Percentiles rank a stretch among this genome's conserved stretches.
Conservation (phyloP, 1,284 basidiomycete genomes). For the Fistulinella staudtii region DNA sequence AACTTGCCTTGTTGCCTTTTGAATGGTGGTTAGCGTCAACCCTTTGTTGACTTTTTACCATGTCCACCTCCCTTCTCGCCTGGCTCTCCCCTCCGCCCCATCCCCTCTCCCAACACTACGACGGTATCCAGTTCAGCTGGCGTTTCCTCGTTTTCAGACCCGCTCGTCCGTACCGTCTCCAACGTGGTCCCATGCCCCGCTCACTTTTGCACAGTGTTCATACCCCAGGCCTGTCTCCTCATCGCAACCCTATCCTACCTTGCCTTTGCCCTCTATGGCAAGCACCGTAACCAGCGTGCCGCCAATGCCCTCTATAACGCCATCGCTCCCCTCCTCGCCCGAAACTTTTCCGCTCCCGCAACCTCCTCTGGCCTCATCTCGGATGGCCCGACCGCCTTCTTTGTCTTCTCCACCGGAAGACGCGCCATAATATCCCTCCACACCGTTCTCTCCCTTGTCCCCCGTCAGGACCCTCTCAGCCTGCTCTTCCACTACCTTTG, state of each 20-base stretch:
- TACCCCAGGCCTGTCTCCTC: conserved; percentile 60
- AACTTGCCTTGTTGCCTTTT: conserved; percentile 11
- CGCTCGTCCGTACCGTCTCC: conserved; percentile 59
- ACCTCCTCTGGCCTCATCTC: conserved; percentile 46
- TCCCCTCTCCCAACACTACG: conserved; percentile 45
- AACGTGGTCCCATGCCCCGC: no score
- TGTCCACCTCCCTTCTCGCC: conserved; percentile 32
- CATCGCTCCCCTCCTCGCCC: conserved; percentile 51
- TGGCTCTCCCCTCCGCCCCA: conserved; percentile 48
- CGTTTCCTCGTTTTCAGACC: conserved; percentile 77
- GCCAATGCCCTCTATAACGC: conserved; percentile 60
- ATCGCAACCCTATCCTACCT: conserved; percentile 53
- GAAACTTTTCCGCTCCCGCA: conserved; percentile 66
- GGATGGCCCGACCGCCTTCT: conserved; percentile 77
- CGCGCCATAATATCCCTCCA: conserved; percentile 74
- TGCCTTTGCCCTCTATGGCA: conserved; percentile 51
- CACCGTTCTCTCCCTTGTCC: conserved; percentile 71
- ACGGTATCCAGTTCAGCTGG: conserved; percentile 68
- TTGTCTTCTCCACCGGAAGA: conserved; percentile 82
- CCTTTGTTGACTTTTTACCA: conserved; percentile 7
- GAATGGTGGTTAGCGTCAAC: conserved; percentile 10
- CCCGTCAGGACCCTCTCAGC: conserved; percentile 79
- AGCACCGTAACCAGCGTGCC: conserved; percentile 47
- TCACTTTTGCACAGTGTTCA: conserved; percentile 47
- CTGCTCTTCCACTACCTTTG: conserved; percentile 56